Conservation (phyloP, 768 basidiomycete genomes). For the Hygrophorus pudorinus region DNA sequence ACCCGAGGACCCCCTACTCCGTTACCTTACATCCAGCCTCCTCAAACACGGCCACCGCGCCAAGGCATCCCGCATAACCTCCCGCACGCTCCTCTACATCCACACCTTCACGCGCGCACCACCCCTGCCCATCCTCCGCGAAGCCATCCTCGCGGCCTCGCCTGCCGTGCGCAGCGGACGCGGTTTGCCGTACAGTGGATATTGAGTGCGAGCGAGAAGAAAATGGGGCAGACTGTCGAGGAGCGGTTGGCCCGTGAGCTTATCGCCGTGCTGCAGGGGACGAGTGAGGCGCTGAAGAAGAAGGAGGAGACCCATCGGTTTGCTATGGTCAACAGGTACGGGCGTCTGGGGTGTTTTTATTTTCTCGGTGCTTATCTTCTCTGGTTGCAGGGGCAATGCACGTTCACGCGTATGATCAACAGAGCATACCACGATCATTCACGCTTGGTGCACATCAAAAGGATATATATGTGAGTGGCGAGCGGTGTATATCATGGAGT, state of each 20-base stretch:
- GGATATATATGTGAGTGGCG: too few species aligned
- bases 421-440: too few species aligned
- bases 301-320: slow-evolving; percentile 55
- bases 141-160: slow-evolving; percentile 58
- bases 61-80: slow-evolving; percentile 43
- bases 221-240: slow-evolving; percentile 46
- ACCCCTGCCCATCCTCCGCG: slow-evolving; percentile 70
- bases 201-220: slow-evolving; percentile 46
- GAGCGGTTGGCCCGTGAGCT: slow-evolving; percentile 75
- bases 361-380: neutral
- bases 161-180: slow-evolving; percentile 70
- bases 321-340: slow-evolving; percentile 74
- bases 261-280: slow-evolving; percentile 56
- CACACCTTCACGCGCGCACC: slow-evolving; percentile 66
- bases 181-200: slow-evolving; percentile 66
- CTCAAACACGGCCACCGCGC: slow-evolving; percentile 59
- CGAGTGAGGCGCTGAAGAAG: slow-evolving; percentile 46
- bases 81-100: slow-evolving; percentile 59
- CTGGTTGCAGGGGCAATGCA: slow-evolving; percentile 7
- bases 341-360: slow-evolving; percentile 6
- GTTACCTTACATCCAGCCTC: slow-evolving; percentile 52
- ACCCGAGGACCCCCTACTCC: slow-evolving; percentile 63
- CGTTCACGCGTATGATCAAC: slow-evolving; percentile 7
- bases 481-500: too few species aligned
- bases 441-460: too few species aligned